Conservation (phyloP, 2,329 filamentous ascomycete genomes). For the Xylariaceae sp. region DNA sequence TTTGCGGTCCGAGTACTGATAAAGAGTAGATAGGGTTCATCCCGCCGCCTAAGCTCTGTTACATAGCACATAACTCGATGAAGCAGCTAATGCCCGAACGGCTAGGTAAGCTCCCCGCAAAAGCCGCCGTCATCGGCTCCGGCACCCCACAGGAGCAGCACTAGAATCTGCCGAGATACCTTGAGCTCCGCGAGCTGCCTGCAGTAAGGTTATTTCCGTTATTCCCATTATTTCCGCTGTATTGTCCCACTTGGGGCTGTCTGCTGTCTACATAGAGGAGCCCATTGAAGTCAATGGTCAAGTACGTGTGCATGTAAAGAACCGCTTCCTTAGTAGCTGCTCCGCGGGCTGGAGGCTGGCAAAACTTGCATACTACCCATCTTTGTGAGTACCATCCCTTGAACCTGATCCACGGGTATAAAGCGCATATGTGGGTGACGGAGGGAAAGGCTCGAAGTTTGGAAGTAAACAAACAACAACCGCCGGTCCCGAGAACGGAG, state of each 20-base stretch:
- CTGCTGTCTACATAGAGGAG: background rate
- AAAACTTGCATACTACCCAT: slow-evolving; percentile 13
- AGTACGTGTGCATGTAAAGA: background rate
- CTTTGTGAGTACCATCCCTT: slow-evolving; percentile 1
- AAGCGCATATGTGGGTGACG: slow-evolving; percentile 3
- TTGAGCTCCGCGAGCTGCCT: background rate
- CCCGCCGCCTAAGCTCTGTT: no score
- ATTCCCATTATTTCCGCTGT: background rate
- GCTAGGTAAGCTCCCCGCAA: background rate
- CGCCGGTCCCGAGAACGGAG: slow-evolving; percentile 14
- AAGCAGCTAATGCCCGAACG: no score
- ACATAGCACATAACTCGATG: no score
- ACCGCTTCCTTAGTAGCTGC: background rate
- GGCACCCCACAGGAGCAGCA: background rate
- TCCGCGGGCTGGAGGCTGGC: background rate
- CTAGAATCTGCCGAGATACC: background rate
- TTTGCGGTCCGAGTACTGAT: no score
- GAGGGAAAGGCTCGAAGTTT: background rate
- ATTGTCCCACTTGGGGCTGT: background rate
- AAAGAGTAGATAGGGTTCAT: no score
- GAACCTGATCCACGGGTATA: background rate
- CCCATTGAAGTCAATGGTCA: background rate
- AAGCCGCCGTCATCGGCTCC: background rate
- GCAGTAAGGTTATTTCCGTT: no score
- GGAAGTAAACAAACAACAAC: slow-evolving; percentile 1